Percentiles rank a stretch among this genome's conserved stretches.
Evolutionary conservation across 139 green algal species (phyloP).

Genomic region (Chlamydomonas incerta): DNA sequence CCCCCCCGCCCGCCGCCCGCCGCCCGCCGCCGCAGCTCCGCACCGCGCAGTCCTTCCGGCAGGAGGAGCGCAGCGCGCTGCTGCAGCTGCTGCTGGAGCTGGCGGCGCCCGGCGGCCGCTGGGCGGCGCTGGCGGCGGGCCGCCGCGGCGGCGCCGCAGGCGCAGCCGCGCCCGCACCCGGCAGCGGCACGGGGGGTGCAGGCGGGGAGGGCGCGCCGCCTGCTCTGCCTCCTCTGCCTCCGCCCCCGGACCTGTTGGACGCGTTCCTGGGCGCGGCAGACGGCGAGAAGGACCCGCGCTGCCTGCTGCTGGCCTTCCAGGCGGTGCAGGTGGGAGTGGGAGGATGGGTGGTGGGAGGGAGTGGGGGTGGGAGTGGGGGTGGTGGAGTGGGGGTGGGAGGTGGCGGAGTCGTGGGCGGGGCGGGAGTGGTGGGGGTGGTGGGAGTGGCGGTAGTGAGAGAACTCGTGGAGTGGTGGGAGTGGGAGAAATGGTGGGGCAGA

Average conservation of each 20-base stretch:
- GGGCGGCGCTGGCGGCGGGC: not conserved
- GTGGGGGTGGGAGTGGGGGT: not conserved
- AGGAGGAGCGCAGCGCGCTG: conserved; percentile 34
- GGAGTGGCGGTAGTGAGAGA: too few species aligned
- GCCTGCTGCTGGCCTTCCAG: conserved; percentile 82
- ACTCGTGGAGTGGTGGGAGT: too few species aligned
- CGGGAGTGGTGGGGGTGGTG: too few species aligned
- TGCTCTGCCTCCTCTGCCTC: too few species aligned
- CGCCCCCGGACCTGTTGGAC: too few species aligned
- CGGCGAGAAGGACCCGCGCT: conserved; percentile 93
- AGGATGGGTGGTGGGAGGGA: not conserved
- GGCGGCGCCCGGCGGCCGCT: not conserved
- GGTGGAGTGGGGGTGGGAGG: not conserved
- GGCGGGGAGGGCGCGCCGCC: too few species aligned
- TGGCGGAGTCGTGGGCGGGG: not conserved
- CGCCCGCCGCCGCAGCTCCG: conserved; percentile 6
- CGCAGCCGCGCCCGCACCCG: too few species aligned
- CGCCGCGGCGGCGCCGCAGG: not conserved
- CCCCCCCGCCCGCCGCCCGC: not conserved
- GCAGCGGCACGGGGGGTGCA: not conserved
- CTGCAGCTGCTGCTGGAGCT: conserved; percentile 42
- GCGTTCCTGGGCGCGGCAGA: conserved; percentile 67
- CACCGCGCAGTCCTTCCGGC: conserved; percentile 34
- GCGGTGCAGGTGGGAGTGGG: conserved; percentile 52
- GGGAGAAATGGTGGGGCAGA: too few species aligned